A percentile compares a stretch with the other conserved stretches of the same genome.
Conservation (phyloP, 768 basidiomycete genomes). For the Boletus eberwhitei region DNA sequence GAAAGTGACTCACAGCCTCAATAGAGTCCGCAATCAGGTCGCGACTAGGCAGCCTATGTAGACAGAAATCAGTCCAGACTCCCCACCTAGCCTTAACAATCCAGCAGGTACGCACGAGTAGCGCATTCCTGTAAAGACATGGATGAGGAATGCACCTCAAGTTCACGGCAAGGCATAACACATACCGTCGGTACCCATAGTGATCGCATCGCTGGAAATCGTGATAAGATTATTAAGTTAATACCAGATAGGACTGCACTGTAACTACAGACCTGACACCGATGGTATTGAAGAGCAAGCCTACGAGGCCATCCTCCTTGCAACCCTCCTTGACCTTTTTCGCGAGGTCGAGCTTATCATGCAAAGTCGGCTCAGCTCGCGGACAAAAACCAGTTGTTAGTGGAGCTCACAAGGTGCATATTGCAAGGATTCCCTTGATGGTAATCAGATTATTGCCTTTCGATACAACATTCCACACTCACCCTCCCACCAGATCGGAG, state of each 20-base stretch:
- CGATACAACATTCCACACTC: neutral
- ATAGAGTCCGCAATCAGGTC: constrained; percentile 90
- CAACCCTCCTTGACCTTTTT: constrained; percentile 81
- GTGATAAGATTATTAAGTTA: neutral
- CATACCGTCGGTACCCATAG: constrained; percentile 84
- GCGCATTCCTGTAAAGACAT: constrained; percentile 61
- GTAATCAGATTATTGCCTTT: neutral
- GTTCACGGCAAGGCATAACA: neutral
- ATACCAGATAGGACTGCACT: neutral
- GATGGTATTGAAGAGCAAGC: constrained; percentile 81
- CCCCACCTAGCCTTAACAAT: neutral
- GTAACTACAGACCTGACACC: constrained; percentile 63
- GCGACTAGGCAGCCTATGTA: constrained; percentile 69
- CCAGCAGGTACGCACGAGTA: constrained; percentile 60
- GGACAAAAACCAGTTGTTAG: neutral
- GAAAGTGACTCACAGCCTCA: constrained; percentile 55
- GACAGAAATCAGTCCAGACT: neutral
- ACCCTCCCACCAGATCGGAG: constrained; percentile 93
- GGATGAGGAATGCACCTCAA: neutral
- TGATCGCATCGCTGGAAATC: constrained; percentile 69
- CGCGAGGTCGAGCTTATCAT: constrained; percentile 67
- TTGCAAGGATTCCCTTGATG: constrained; percentile 81
- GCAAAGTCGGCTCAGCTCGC: neutral
- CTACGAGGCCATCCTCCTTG: constrained; percentile 74
- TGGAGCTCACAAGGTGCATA: constrained; percentile 61